Conservation (phyloP, 1,284 basidiomycete species). For the Ceratobasidium theobromae region DNA sequence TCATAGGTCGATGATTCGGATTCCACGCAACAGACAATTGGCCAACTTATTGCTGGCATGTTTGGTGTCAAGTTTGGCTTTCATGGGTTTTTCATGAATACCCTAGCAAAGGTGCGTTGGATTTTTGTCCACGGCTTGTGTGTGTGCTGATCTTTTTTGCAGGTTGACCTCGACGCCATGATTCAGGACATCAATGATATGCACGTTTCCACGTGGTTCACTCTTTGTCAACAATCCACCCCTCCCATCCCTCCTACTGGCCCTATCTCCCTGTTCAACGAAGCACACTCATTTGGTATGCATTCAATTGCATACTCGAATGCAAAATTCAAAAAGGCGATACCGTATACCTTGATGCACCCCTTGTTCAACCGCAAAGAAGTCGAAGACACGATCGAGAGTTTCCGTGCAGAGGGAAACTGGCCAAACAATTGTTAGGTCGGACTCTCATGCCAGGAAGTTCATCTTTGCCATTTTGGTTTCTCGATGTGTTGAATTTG, state of each 20-base stretch:
- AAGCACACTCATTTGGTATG: constrained; percentile 68
- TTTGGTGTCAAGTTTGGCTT: constrained; percentile 88
- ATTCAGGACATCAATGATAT: constrained; percentile 88
- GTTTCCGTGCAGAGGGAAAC: constrained; percentile 72
- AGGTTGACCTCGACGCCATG: constrained; percentile 64
- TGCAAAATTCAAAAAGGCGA: constrained; percentile 67
- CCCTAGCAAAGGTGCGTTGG: constrained; percentile 60
- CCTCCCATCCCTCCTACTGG: constrained; percentile 71
- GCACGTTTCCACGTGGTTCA: constrained; percentile 81
- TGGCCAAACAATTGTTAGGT: constrained; percentile 57
- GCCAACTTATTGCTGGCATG: constrained; percentile 66
- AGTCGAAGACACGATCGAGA: constrained; percentile 71
- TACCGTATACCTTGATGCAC: constrained; percentile 67
- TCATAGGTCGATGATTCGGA: constrained; percentile 75
- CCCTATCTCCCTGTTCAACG: constrained; percentile 80
- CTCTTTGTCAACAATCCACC: constrained; percentile 73
- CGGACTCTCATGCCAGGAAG: not conserved
- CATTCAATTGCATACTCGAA: constrained; percentile 66
- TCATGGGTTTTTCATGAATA: constrained; percentile 70
- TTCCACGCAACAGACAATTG: constrained; percentile 74
- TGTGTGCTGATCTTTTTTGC: constrained; percentile 2
- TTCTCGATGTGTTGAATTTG: constrained; percentile 8
- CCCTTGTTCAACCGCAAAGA: constrained; percentile 66
- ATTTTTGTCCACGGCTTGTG: not conserved
- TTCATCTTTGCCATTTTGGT: constrained; percentile 26